Percentiles rank a stretch among this genome's conserved stretches.
Evolutionary conservation across 2,329 filamentous ascomycete species (phyloP).

Genomic region (Aureobasidium sp.): DNA sequence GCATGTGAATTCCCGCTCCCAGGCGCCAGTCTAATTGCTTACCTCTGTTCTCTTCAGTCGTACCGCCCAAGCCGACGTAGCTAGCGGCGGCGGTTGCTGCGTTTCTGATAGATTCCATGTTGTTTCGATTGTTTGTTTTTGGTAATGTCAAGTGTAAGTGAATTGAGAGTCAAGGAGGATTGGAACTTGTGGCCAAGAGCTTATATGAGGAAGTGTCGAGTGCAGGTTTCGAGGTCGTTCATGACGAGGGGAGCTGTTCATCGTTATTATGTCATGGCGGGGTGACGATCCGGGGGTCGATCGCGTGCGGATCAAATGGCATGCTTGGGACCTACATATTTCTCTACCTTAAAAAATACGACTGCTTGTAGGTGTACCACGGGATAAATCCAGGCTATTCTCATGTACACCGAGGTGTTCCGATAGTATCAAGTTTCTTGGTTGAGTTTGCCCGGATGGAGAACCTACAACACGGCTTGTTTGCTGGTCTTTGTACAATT

Average conservation of each 20-base stretch:
- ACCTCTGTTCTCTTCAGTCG: slow-evolving; percentile 6
- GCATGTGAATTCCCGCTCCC: background rate
- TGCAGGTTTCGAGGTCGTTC: slow-evolving; percentile 9
- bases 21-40: background rate
- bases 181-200: background rate
- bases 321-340: too few species aligned
- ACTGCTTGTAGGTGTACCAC: background rate
- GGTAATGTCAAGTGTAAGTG: background rate
- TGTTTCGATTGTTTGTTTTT: background rate
- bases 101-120: slow-evolving; percentile 13
- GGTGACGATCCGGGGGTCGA: background rate
- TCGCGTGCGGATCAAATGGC: background rate
- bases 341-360: background rate
- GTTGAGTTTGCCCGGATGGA: background rate
- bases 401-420: background rate
- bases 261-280: background rate
- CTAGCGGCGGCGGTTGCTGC: slow-evolving; percentile 9
- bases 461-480: background rate
- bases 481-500: background rate
- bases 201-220: background rate
- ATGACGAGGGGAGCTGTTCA: slow-evolving; percentile 10
- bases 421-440: background rate
- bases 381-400: background rate
- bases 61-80: slow-evolving; percentile 1
- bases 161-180: background rate